Evolutionary conservation across 805 yeast species (phyloP).

Genomic region (Yarrowia sp.): DNA sequence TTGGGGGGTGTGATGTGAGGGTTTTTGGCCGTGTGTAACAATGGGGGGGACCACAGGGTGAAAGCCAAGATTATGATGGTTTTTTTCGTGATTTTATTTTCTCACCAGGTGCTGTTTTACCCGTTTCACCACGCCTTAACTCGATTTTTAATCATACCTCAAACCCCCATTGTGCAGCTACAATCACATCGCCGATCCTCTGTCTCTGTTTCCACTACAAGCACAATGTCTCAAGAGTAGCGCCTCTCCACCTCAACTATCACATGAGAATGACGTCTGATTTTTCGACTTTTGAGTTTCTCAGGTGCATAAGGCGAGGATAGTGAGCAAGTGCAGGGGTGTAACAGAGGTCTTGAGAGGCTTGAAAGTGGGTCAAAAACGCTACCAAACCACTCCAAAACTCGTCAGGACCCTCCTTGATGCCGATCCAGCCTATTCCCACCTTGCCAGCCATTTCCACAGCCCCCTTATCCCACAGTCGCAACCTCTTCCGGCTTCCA

Average conservation of each 20-base stretch:
- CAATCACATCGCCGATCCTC: conserved; percentile 10
- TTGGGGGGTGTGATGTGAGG: not conserved
- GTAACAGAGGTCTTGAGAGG: too few relatives aligned
- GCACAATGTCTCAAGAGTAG: conserved; percentile 2
- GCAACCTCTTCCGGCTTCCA: not conserved
- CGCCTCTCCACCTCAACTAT: conserved; percentile 19
- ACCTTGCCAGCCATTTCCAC: not conserved
- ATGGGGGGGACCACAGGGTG: too few relatives aligned
- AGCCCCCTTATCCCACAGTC: not conserved
- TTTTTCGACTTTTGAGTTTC: conserved; percentile 6
- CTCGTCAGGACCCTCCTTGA: too few relatives aligned
- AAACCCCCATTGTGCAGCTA: not conserved
- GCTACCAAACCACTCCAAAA: not conserved
- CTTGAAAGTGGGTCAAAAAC: too few relatives aligned
- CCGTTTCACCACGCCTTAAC: not conserved
- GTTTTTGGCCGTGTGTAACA: not conserved
- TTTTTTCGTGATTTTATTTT: too few relatives aligned
- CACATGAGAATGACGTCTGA: conserved; percentile 23
- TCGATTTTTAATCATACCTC: not conserved
- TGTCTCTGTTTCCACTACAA: not conserved
- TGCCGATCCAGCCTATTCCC: too few relatives aligned
- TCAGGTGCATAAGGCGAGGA: not conserved
- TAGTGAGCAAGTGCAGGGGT: not conserved
- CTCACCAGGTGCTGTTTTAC: not conserved
- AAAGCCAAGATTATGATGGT: too few relatives aligned